Base-by-base conservation (phyloP, 139 green algal species). In the Pleodorina starrii region DNA sequence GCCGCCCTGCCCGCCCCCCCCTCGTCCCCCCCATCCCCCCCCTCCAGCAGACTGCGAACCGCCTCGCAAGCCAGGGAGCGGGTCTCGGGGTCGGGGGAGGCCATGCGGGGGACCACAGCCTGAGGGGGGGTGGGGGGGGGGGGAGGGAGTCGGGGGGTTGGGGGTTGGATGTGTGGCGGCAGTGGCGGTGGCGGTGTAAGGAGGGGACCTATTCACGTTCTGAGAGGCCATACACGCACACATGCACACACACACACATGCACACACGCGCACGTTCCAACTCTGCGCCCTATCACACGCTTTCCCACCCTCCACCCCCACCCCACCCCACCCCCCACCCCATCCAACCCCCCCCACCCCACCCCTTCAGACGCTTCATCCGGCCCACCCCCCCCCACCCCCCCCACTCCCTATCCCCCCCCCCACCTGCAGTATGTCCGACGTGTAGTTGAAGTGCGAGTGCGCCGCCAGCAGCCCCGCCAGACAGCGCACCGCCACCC, bases 361-460 rank as follows among this genome's bases (percentile, higher is more conserved):
- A n/a, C n/a, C n/a, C n/a, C n/a, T n/a, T n/a, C n/a, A n/a, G n/a
- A n/a, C n/a, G n/a, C n/a, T n/a, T n/a, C n/a, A n/a, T n/a, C n/a
- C n/a, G n/a, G n/a, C n/a, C n/a, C n/a, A n/a, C n/a, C n/a, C n/a
- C n/a, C n/a, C n/a, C n/a, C 27, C 46, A 27, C 29, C 46, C 11
- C 29, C 23, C 44, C 29, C 9, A 27, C 79, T 43, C 78, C 35
- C 7, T n/a, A n/a, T n/a, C 9, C 54, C 54, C 54, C 5, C 38
- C 6, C 57, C 5, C 38, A 82, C 82, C 90, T 95, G 93, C 82
- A 97, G 91, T 59, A 98, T 87, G 84, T 97, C 96, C 2, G 89
- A 90, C 27, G 90, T 87, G 89, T 96, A 98, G 92, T 99, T 99
- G 92, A 99, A 99, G 87, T 99, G 95, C 14, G 96, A 94, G 23